Conservation (phyloP, 2,329 filamentous ascomycete species). For the Phaeoacremonium minimum region DNA sequence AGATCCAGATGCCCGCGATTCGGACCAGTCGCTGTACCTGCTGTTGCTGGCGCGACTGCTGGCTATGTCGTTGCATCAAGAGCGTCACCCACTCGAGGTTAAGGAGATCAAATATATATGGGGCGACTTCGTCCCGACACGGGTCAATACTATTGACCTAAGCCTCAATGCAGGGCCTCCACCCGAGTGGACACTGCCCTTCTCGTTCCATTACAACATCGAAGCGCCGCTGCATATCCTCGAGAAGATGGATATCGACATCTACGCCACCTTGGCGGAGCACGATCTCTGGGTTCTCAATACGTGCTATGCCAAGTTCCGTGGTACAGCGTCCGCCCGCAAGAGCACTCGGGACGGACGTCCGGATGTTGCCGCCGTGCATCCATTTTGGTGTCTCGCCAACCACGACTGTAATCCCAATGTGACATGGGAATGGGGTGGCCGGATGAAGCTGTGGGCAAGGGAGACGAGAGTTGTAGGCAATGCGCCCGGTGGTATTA, state of each 20-base stretch:
- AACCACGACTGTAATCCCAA: conserved; percentile 97
- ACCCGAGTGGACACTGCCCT: conserved; percentile 66
- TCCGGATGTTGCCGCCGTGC: conserved; percentile 88
- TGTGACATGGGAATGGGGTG: conserved; percentile 90
- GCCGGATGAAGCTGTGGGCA: conserved; percentile 67
- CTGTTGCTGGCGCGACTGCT: conserved; percentile 58
- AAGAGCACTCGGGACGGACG: conserved; percentile 73
- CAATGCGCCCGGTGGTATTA: conserved; percentile 55
- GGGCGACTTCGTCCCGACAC: conserved; percentile 58
- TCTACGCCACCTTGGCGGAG: conserved; percentile 53
- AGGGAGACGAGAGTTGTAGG: conserved; percentile 53
- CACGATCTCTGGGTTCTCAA: conserved; percentile 84
- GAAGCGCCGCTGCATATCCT: conserved; percentile 71
- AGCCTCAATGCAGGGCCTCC: conserved; percentile 52
- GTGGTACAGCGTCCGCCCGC: conserved; percentile 84
- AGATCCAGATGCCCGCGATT: conserved; percentile 55
- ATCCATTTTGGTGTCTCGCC: conserved; percentile 92
- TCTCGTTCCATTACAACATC: conserved; percentile 73
- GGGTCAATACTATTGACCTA: conserved; percentile 48
- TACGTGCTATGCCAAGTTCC: conserved; percentile 87
- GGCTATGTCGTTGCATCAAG: conserved; percentile 59
- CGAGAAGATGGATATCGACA: conserved; percentile 80
- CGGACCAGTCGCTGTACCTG: conserved; percentile 58
- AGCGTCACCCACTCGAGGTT: conserved; percentile 59
- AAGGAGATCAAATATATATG: conserved; percentile 64